Conservation (phyloP, 306 rosid species). For the apple (Malus domestica) region DNA sequence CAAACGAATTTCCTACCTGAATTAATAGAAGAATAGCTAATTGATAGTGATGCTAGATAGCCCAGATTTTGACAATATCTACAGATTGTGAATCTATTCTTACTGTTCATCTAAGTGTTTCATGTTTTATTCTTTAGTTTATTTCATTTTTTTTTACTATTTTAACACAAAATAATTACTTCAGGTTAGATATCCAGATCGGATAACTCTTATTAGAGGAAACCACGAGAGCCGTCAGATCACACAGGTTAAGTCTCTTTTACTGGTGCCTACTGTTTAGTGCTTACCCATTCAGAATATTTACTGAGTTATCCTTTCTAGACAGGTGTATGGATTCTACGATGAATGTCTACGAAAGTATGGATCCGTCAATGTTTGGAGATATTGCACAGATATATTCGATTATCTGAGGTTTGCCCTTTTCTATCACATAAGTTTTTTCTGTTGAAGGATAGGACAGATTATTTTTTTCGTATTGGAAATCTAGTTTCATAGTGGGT, state of each 20-base stretch:
- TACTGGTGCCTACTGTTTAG: background rate
- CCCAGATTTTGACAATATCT: background rate
- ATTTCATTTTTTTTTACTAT: conserved; percentile 1
- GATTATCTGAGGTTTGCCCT: conserved; percentile 81
- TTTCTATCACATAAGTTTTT: background rate
- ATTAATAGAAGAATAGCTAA: background rate
- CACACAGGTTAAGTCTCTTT: conserved; percentile 73
- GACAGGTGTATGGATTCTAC: conserved; percentile 98
- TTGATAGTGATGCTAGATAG: background rate
- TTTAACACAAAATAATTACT: conserved; percentile 3
- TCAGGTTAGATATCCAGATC: conserved; percentile 99
- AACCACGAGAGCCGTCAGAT: conserved; percentile 99
- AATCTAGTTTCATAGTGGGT: background rate
- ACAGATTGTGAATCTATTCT: background rate
- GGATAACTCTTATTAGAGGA: conserved; percentile 97
- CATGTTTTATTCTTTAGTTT: background rate
- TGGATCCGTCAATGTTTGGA: conserved; percentile 99
- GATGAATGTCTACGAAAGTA: conserved; percentile 99
- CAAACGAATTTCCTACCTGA: background rate
- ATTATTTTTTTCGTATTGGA: too few relatives aligned
- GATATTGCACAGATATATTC: conserved; percentile 96
- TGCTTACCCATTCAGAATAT: conserved; percentile 17
- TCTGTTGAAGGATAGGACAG: background rate
- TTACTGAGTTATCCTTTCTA: conserved; percentile 28
- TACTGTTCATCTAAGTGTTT: conserved; percentile 5